Base-by-base conservation (phyloP, 139 green algal genomes). In the Trebouxia sp. region DNA sequence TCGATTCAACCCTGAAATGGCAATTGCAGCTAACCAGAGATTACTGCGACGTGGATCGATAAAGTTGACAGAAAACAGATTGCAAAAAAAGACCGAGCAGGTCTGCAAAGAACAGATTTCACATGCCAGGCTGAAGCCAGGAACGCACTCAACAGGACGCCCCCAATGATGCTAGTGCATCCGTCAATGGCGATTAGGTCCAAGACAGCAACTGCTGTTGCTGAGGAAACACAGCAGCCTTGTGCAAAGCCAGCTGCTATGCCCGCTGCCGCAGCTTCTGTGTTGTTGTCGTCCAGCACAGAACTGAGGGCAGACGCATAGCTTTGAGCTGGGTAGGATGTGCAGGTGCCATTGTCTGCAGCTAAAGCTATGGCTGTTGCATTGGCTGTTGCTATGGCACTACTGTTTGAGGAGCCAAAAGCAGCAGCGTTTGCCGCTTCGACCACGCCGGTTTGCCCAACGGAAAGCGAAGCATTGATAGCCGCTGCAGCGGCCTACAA, bases 271-370 rank as follows among this genome's bases (percentile, higher is more conserved):
- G 41, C 69, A 51, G 69, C 69, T 26, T 51, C 43, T 26, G 69
- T 53, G 24, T 77, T 51, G 24, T 53, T 53, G 69, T 35, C 43
- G 39, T 28, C 42, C 20, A 77, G 62, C 32, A 72, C 62, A 28
- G 62, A 72, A 17, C 62, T 72, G 15, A 72, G 32, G 4, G 62
- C 62, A 28, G 32, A 2, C 20, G n/a, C 62, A 30, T 72, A 72
- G 62, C 62, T 72, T 8, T 45, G 32, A 24, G 37, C 62, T 72
- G 62, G 62, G 32, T 72, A 72, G 35, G 62, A 72, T 39, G 35
- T 72, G 32, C 62, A 72, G 20, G 62, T 72, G 15, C 62, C 62
- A 72, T 72, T 72, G 30, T 72, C 62, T 72, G 62, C 62, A 43
- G 62, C 62, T 1, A 72, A 37, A 24, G 62, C 62, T 11, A 72